Percentiles rank a stretch among this genome's conserved stretches.
phyloP scores from a whole-genome alignment of 306 rosid species.

The Lagenaria siceraria region DNA sequence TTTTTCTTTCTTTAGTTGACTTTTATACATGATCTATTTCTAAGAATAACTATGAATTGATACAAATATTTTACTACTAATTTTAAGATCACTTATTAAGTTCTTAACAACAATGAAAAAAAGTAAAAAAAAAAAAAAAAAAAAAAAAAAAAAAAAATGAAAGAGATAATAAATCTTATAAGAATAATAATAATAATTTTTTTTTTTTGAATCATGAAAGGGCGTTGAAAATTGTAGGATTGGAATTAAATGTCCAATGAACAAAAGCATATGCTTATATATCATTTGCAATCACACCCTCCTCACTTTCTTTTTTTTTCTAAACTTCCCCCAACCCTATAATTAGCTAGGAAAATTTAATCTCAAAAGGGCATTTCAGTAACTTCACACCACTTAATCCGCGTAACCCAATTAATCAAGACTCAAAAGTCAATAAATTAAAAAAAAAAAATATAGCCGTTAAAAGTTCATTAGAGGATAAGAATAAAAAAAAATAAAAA shows the following conservation, averaged over 20 bases:
- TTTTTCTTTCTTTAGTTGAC: not conserved
- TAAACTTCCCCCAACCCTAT: not conserved
- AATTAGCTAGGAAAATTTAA: not conserved
- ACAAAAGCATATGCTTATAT: not conserved
- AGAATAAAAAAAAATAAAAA: not conserved
- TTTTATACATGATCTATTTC: not conserved
- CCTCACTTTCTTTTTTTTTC: too few species aligned
- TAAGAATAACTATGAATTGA: not conserved
- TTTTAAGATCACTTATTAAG: not conserved
- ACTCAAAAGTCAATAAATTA: not conserved
- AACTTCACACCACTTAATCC: not conserved
- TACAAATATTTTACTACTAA: not conserved
- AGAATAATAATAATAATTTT: not conserved
- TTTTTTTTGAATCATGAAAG: not conserved
- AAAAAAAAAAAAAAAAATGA: not conserved
- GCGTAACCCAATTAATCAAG: not conserved
- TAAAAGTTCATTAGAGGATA: not conserved
- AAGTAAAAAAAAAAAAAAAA: not conserved
- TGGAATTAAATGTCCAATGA: not conserved
- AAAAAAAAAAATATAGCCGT: not conserved
- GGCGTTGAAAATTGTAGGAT: not conserved
- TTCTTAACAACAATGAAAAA: not conserved
- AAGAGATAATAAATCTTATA: not conserved
- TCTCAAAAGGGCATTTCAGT: not conserved
- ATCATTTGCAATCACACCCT: slow-evolving; percentile 1